These are phyloP conservation scores for Aspergillus calidoustus DNA, from an alignment of 2,329 filamentous ascomycete species.

Conservation along the genomic window DNA sequence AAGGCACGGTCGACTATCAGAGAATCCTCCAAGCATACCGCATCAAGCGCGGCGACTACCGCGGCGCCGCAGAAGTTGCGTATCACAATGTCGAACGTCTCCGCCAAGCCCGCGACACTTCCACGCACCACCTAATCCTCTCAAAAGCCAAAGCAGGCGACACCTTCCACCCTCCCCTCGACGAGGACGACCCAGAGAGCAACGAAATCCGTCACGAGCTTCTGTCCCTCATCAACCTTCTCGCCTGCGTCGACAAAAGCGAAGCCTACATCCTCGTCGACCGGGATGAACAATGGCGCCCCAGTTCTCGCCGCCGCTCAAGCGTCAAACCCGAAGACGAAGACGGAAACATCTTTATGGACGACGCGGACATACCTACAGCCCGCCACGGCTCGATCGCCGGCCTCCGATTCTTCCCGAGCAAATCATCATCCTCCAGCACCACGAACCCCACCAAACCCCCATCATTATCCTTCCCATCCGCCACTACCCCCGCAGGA, in stretches of 20 bases:
- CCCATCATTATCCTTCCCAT: slow-evolving; percentile 22
- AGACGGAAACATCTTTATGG: slow-evolving; percentile 45
- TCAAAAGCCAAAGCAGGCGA: slow-evolving; percentile 42
- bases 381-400: slow-evolving; percentile 24
- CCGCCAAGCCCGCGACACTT: slow-evolving; percentile 40
- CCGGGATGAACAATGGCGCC: slow-evolving; percentile 36
- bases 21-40: slow-evolving; percentile 92
- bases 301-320: slow-evolving; percentile 42
- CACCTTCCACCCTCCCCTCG: slow-evolving; percentile 34
- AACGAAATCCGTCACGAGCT: slow-evolving; percentile 70
- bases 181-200: slow-evolving; percentile 53
- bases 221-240: slow-evolving; percentile 87
- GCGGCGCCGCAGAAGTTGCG: slow-evolving; percentile 68
- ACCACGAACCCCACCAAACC: slow-evolving; percentile 26
- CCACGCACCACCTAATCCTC: slow-evolving; percentile 41
- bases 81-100: slow-evolving; percentile 61
- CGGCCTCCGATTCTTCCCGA: slow-evolving; percentile 27
- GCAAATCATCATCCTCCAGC: slow-evolving; percentile 28
- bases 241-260: slow-evolving; percentile 80
- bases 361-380: slow-evolving; percentile 34
- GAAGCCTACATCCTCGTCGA: slow-evolving; percentile 75
- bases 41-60: slow-evolving; percentile 81
- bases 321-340: slow-evolving; percentile 34
- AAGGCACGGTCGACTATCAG: slow-evolving; percentile 70
- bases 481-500: neutral